Evolutionary conservation across 2,329 filamentous ascomycete genomes (phyloP), one percentile per base, ranked within the genome.

Genomic region (Talaromyces amestolkiae): DNA sequence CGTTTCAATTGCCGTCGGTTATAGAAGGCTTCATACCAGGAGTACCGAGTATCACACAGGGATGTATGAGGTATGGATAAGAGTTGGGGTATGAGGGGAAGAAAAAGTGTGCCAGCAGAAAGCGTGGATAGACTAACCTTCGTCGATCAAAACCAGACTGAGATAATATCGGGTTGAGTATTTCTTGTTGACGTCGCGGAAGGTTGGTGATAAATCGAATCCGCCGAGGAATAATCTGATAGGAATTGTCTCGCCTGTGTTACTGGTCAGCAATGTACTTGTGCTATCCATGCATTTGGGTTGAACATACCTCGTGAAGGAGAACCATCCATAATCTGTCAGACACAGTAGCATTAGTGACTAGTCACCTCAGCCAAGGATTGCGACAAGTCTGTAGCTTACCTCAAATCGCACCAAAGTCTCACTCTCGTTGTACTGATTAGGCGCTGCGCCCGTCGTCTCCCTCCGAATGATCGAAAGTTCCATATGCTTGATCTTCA

Each of bases 401-500:
- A 91, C 90, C 87, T 99, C 95, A 73, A 99, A 99, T 70, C 96
- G 88, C 65, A 99, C 95, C 72, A 99, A 82, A 2, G 95, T 99
- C 81, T 99, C 95, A 80, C 93, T 98, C 83, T 99, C 96, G 77
- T 99, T 99, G 82, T 99, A 99, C 80, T 99, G 96, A 77, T 99
- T 99, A 7, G 95, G 95, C 24, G 95, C 92, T 5, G 93, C 92
- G 64, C 96, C 95, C 0, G 95, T 99, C 2, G 95, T 99, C 81
- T 99, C 95, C 72, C 96, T 85, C 70, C 96, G 87, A 77, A 99
- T 99, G 73, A 99, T 99, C 70, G 92, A 97, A 68, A 99, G 82
- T 82, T 99, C 95, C 95, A 99, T 99, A 80, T 99, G 95, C 82
- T 98, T 97, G 79, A 99, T 99, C 88, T 99, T 99, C 78, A 99